These are phyloP conservation scores for Xylaria arbuscula DNA, from an alignment of 2,329 filamentous ascomycete genomes.

Conservation along the genomic window DNA sequence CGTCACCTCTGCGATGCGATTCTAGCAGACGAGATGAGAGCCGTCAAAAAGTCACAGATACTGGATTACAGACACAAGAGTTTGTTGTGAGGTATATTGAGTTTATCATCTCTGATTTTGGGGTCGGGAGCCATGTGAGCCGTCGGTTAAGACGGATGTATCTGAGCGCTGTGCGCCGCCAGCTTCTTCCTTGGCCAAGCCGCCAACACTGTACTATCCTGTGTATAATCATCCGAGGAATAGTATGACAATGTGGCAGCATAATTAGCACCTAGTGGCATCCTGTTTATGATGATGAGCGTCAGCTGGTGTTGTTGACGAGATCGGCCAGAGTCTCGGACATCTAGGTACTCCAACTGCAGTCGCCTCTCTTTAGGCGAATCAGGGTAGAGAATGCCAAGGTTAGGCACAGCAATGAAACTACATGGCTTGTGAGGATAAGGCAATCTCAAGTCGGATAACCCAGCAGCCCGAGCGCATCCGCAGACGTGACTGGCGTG, in stretches of 20 bases:
- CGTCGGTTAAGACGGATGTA: slow-evolving; percentile 22
- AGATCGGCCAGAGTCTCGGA: slow-evolving; percentile 22
- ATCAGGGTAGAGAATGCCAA: slow-evolving; percentile 27
- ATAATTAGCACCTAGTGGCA: slow-evolving; percentile 7
- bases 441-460: slow-evolving; percentile 29
- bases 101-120: slow-evolving; percentile 23
- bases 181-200: slow-evolving; percentile 20
- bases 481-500: slow-evolving; percentile 24
- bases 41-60: slow-evolving; percentile 42
- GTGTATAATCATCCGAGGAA: slow-evolving; percentile 23
- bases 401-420: slow-evolving; percentile 30
- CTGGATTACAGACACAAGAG: slow-evolving; percentile 27
- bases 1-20: slow-evolving; percentile 39
- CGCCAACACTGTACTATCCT: slow-evolving; percentile 14
- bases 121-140: slow-evolving; percentile 6
- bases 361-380: slow-evolving; percentile 25
- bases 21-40: slow-evolving; percentile 35
- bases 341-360: slow-evolving; percentile 35
- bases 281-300: slow-evolving; percentile 19
- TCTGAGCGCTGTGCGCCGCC: slow-evolving; percentile 26
- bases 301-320: slow-evolving; percentile 27
- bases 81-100: slow-evolving; percentile 37
- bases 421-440: slow-evolving; percentile 26
- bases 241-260: slow-evolving; percentile 15
- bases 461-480: slow-evolving; percentile 23